These are phyloP conservation scores for Pichia thaimueangensis DNA, from an alignment of 805 yeast genomes.

Conservation along the genomic window DNA sequence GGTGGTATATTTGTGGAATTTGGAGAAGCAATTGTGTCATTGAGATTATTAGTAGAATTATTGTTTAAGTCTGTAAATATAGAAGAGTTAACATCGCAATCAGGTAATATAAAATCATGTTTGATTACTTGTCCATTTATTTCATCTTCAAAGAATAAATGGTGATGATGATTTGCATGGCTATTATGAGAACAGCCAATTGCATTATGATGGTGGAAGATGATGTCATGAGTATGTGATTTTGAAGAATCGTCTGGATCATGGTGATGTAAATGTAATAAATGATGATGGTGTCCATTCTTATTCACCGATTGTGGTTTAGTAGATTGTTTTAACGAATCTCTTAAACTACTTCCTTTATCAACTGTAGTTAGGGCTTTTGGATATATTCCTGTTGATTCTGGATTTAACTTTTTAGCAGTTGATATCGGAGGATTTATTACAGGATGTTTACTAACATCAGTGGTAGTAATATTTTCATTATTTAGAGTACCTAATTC, in stretches of 20 bases:
- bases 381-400: not conserved
- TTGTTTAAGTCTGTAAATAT: not conserved
- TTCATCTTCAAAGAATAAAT: slow-evolving; percentile 26
- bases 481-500: not conserved
- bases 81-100: slow-evolving; percentile 9
- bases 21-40: not conserved
- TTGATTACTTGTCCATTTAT: slow-evolving; percentile 22
- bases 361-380: not conserved
- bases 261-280: slow-evolving; percentile 16
- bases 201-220: slow-evolving; percentile 15
- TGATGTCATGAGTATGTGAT: slow-evolving; percentile 15
- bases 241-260: slow-evolving; percentile 7
- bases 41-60: not conserved
- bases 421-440: slow-evolving; percentile 2
- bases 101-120: slow-evolving; percentile 27
- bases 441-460: not conserved
- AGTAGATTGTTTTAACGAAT: slow-evolving; percentile 1
- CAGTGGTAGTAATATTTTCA: not conserved
- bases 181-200: slow-evolving; percentile 3
- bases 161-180: slow-evolving; percentile 22
- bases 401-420: not conserved
- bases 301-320: not conserved
- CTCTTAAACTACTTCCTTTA: slow-evolving; percentile 5
- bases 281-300: slow-evolving; percentile 14
- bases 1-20: not conserved